Base-by-base conservation (phyloP, 164 flowering plant species). In the Aristolochia fimbriata region DNA sequence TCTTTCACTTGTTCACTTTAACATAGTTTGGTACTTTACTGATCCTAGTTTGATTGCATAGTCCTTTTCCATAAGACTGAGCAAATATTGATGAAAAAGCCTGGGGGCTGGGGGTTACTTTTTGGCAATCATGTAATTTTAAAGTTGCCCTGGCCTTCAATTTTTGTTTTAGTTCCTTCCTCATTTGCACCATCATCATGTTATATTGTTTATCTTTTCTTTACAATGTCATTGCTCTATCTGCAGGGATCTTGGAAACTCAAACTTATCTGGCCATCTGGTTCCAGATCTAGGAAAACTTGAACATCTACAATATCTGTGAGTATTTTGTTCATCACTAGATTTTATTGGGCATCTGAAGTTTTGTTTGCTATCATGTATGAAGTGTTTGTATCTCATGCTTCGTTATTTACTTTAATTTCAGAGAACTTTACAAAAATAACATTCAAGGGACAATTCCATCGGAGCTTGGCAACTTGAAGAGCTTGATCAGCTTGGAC, bases 251-350 rank as follows among this genome's bases (percentile, higher is more conserved):
- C 73, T 92, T 23, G 93, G 92, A 20, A 85, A 86, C 67, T 84
- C 93, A 37, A 88, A 88, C 62, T 61, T 92, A 47, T 83, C 91
- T 48, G 98, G 98, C 64, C 88, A 80, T 74, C 70, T 92, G 25
- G 93, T 87, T 47, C 76, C 93, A 59, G 91, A 88, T 51, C 89
- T 92, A 59, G 98, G 95, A 68, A 88, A 85, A 65, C 91, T 92
- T 19, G 85, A 85, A 68, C 83, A 78, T 71, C 81, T 92, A 49
- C 95, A 92, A 62, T 92, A 92, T 74, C 68, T 92, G 96, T 92
- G 68, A 71, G 96, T 77, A 15, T 52, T 10, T 52, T 22, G 17
- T 23, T 27, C 9, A 10, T 50, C 22, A 4, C 11, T 10, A 23
- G 15, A 15, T 23, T 52, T 27, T 9, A 24, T 37, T 37, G 3